Base-by-base conservation (phyloP, 2,329 filamentous ascomycete species). In the Microsporum audouinii region DNA sequence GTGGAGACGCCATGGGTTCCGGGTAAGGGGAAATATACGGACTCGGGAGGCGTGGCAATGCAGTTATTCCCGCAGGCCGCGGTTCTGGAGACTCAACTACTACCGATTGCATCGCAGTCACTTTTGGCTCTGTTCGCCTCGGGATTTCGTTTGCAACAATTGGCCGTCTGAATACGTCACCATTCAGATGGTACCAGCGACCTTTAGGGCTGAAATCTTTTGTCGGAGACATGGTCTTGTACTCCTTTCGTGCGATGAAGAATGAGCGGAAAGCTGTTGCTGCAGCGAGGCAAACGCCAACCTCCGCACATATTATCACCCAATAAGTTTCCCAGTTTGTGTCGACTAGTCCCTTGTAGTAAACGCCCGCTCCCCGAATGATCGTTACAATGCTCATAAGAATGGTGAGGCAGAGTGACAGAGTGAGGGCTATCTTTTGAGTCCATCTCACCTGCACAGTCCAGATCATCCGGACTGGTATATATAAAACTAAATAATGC, bases 341-440 rank as follows among this genome's bases (percentile, higher is more conserved):
- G 36, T 57, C 55, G 5, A 57, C 27, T 3, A 57, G 34, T n/a
- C 55, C 55, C 36, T 43, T 39, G 39, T 57, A 57, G 39, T 57
- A 57, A 3, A 57, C 39, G 12, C 55, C 55, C 6, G 55, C 55
- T 41, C 55, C 55, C 6, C 55, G 55, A 12, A 57, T 43, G 36
- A 57, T 33, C 5, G 55, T 57, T 27, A 57, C 55, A 29, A 57
- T 57, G 17, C 36, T 57, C 55, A 57, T 57, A n/a, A 57, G 55
- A 27, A 57, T 43, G 2, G 55, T 57, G 36, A 57, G 55, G 10
- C 55, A 57, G 8, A 57, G 39, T n/a, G 55, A 57, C 7, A 57
- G 17, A 8, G 36, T 33, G 27, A 57, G 36, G 10, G 14, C 55
- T 29, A 57, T 1, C 14, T 57, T 57, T 17, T 57, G 55, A 12